Evolutionary conservation across 306 rosid species (phyloP).

Genomic region (Dalbergia oliveri): DNA sequence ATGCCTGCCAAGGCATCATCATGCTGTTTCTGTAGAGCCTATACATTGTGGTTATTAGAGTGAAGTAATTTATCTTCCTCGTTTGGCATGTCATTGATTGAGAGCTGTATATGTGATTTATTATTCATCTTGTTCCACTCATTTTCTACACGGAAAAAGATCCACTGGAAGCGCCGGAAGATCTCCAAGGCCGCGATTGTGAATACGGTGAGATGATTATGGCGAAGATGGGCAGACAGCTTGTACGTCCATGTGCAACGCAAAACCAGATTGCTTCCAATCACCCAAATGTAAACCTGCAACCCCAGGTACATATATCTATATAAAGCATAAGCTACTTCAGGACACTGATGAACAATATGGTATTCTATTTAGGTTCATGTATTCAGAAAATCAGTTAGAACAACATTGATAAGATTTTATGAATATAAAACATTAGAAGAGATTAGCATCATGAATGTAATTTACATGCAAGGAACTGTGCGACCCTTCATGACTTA

Average conservation of each 20-base stretch:
- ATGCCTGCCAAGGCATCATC: slow-evolving; percentile 40
- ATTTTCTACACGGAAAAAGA: slow-evolving; percentile 94
- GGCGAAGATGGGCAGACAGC: slow-evolving; percentile 98
- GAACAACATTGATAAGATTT: neutral
- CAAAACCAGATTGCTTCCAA: slow-evolving; percentile 87
- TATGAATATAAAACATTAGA: neutral
- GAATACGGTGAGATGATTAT: slow-evolving; percentile 89
- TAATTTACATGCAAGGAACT: neutral
- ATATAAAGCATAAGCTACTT: slow-evolving; percentile 13
- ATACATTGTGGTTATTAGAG: slow-evolving; percentile 68
- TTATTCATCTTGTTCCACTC: slow-evolving; percentile 87
- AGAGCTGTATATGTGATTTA: slow-evolving; percentile 70
- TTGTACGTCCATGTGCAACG: slow-evolving; percentile 99
- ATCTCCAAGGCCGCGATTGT: slow-evolving; percentile 86
- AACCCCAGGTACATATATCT: slow-evolving; percentile 39
- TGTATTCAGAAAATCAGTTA: neutral
- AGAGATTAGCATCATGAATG: neutral
- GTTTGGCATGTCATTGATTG: slow-evolving; percentile 60
- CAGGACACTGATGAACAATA: slow-evolving; percentile 38
- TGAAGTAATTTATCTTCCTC: slow-evolving; percentile 79
- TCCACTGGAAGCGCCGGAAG: slow-evolving; percentile 98
- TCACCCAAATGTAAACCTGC: slow-evolving; percentile 96
- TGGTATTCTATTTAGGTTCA: slow-evolving; percentile 24
- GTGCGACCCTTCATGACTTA: neutral
- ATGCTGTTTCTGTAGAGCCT: slow-evolving; percentile 42